Conservation (phyloP, 2,329 filamentous ascomycete genomes). For the Chalaropsis thielavioides region DNA sequence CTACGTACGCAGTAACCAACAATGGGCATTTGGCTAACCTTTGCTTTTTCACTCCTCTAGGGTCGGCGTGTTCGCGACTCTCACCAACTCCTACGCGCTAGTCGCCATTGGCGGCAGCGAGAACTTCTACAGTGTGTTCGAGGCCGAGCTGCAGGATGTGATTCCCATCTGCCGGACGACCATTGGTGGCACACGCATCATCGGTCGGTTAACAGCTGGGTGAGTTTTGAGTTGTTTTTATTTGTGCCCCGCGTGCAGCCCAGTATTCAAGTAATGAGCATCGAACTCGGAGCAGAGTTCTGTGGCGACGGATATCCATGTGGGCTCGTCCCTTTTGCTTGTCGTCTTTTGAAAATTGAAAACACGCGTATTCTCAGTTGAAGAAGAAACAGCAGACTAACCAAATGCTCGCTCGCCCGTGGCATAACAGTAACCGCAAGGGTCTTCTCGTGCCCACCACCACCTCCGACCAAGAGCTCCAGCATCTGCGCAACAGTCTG, state of each 20-base stretch:
- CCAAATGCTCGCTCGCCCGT: background rate
- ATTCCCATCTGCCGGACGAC: constrained; percentile 95
- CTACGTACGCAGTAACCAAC: background rate
- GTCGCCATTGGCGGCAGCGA: constrained; percentile 89
- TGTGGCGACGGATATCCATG: background rate
- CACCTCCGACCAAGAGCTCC: constrained; percentile 94
- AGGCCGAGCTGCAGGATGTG: constrained; percentile 92
- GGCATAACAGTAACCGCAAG: constrained; percentile 64
- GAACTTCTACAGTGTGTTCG: constrained; percentile 99
- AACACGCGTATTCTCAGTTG: background rate
- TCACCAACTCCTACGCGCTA: constrained; percentile 94
- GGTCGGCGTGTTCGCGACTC: constrained; percentile 89
- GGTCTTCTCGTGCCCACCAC: constrained; percentile 91
- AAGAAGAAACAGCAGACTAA: background rate
- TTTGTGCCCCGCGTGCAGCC: background rate
- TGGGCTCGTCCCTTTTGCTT: background rate
- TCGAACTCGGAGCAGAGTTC: background rate
- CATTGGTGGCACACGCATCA: constrained; percentile 90
- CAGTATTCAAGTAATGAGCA: no score
- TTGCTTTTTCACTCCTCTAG: constrained; percentile 32
- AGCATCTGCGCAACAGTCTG: constrained; percentile 89
- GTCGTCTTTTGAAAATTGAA: background rate
- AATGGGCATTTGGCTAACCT: constrained; percentile 15
- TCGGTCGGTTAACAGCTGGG: constrained; percentile 89
- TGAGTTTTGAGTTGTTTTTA: constrained; percentile 29